Evolutionary conservation across 139 green algal species (phyloP), one percentile per base, ranked within the genome.

Genomic region (Mychonastes homosphaera): DNA sequence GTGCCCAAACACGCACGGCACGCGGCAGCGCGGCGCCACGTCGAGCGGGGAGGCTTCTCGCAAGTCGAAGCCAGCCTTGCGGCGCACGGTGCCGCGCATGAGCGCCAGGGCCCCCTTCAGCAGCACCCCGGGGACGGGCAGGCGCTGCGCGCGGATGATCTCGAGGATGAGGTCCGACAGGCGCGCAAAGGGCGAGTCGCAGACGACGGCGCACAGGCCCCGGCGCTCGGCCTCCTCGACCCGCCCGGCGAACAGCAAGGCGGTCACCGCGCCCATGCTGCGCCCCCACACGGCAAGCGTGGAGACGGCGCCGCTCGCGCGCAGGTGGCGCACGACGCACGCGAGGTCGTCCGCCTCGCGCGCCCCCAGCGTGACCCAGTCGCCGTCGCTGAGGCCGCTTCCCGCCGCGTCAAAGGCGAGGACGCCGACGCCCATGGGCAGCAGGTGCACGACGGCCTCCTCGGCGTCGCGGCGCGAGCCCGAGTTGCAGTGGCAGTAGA

Each of bases 261-360:
- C 77, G 0, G 89, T 95, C 1, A 97, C 91, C 0, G 90, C 91
- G 0, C 91, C 91, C 91, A 98, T 98, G 34, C 74, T 89, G 21
- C 90, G 72, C 4, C 91, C 91, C 91, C 91, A 98, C 45, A 98
- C 72, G 3, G 76, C 91, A 18, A 98, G 84, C 16, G 75, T 83
- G 26, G 70, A 82, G 19, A 81, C 77, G 27, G 54, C 55, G 29
- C 65, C 64, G 38, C 47, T 46, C 4, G 27, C 27, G 3, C 77
- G 53, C 53, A 85, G 64, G 64, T 80, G 56, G 7, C 67, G 32
- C n/a, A 84, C 64, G 3, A 67, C 58, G 6, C 46, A 41, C 46
- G 70, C 81, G 59, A 96, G 50, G 66, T 95, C 89, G 29, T 90
- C 79, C 33, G 87, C 77, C 62, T 97, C 89, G 18, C 79, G 61